Evolutionary conservation across 108 stramenopile species (phyloP), one percentile per base, ranked within the genome.

Genomic region (Cyclostephanos tholiformis): DNA sequence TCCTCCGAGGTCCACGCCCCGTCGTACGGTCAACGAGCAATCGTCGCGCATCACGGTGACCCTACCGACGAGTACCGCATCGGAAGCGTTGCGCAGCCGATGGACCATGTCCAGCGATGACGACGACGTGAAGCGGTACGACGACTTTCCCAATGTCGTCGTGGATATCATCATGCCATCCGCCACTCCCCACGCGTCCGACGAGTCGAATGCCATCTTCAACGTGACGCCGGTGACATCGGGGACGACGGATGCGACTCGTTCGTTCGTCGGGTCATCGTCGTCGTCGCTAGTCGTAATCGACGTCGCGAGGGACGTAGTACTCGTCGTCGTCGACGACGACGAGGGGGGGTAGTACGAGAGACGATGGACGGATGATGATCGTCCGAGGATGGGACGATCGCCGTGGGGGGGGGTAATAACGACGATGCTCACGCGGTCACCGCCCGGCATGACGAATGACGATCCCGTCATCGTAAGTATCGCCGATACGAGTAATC

Each of bases 41-140:
- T 94, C 77, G 62, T 94, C 93, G 25, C 67, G 25, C 77, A 86
- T 76, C 1, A 94, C 93, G 6, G 93, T 94, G 0, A 71, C 83
- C 57, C 84, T 87, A 48, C 93, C 93, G 9, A 94, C 93, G 43
- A 94, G 74, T 0, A 94, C 89, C 9, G 84, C 87, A 64, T 84
- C 83, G 49, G 86, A 78, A 38, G 77, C 80, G 23, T 84, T 69
- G 43, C 93, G 80, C 67, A 94, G 67, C 39, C 90, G 83, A 84
- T 94, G 93, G 0, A 94, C 93, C 87, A 94, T 86, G 65, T 94
- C 90, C 13, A 94, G 65, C 43, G 87, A 87, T 71, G 69, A 79
- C 2, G 74, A 65, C 56, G 84, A 91, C 16, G 93, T 94, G 65
- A 94, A 94, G 6, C 93, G 86, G 50, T 79, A 84, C 20, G 88